Base-by-base conservation (phyloP, 78 protist species). In the Chrysochromulina parva region DNA sequence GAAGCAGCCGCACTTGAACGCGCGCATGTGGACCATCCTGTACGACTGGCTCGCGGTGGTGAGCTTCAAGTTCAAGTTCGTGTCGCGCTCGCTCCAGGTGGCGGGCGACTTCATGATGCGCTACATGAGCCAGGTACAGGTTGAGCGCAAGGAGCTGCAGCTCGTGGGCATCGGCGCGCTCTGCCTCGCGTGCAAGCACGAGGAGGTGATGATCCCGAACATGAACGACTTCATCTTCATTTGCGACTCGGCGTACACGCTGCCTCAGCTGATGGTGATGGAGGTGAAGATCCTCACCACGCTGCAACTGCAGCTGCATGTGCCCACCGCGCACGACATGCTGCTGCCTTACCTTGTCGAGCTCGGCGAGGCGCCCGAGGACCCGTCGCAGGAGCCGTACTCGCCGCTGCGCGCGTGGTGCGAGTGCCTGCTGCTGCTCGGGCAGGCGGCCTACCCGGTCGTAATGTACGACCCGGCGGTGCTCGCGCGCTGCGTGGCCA, bases 111-210 rank as follows among this genome's bases (percentile, higher is more conserved):
- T 74, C 55, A 74, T 74, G 82, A 53, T 11, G 24, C 82, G 82
- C 53, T 74, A 74, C 82, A 38, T 74, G 82, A 3, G 24, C 26
- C 7, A 2, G 13, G 82, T 17, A 3, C 3, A 38, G 20, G 82
- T 74, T 26, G 5, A 2, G 82, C 82, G 82, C 55, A 19, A 74
- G 82, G 26, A n/a, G 28, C 82, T 74, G 50, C 82, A 74, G 55
- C 55, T 74, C 28, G 55, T 74, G 26, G 82, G 82, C 57, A 74
- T 74, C 55, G 82, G 82, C 82, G 53, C 82, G 50, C 82, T 74
- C n/a, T 74, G 82, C 82, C 82, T 74, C 26, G 82, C 82, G 50
- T 74, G 82, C 82, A 74, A 74, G 82, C 82, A 74, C 82, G 82
- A 74, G 82, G 82, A 74, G 82, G 82, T 74, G 82, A 74, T 74